Percentiles rank a stretch among this genome's conserved stretches.
These are phyloP conservation scores for Filobasidium wieringae DNA, from an alignment of 768 basidiomycete genomes.

Conservation along the genomic window DNA sequence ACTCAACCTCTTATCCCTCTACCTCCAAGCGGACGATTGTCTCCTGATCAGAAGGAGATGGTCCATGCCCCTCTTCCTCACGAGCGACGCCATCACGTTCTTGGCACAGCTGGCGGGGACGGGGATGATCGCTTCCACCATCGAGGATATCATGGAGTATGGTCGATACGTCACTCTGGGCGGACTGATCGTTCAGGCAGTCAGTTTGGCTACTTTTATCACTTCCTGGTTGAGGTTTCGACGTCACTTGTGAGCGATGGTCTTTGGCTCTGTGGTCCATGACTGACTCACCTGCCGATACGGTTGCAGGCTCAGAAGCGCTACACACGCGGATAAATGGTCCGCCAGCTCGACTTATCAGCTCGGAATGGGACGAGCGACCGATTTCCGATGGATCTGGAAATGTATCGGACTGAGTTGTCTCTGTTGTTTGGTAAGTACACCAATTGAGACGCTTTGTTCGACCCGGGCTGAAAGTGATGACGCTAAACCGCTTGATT, in stretches of 20 bases:
- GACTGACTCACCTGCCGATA: not conserved
- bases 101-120: conserved; percentile 47
- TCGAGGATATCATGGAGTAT: conserved; percentile 3
- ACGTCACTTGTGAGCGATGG: not conserved
- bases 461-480: not conserved
- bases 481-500: not conserved
- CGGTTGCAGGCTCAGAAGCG: not conserved
- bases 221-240: conserved; percentile 4
- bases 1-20: conserved; percentile 50
- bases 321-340: not conserved
- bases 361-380: not conserved
- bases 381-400: conserved; percentile 36
- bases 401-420: not conserved
- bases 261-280: not conserved
- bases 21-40: conserved; percentile 45
- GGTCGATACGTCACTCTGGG: conserved; percentile 8
- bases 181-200: not conserved
- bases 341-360: not conserved
- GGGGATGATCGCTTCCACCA: conserved; percentile 20
- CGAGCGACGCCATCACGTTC: conserved; percentile 56
- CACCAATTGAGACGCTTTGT: not conserved
- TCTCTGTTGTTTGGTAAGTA: not conserved
- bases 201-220: not conserved
- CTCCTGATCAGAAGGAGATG: conserved; percentile 45
- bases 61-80: conserved; percentile 52